Base-by-base conservation (phyloP, 108 stramenopile species). In the Nitzschia palea region DNA sequence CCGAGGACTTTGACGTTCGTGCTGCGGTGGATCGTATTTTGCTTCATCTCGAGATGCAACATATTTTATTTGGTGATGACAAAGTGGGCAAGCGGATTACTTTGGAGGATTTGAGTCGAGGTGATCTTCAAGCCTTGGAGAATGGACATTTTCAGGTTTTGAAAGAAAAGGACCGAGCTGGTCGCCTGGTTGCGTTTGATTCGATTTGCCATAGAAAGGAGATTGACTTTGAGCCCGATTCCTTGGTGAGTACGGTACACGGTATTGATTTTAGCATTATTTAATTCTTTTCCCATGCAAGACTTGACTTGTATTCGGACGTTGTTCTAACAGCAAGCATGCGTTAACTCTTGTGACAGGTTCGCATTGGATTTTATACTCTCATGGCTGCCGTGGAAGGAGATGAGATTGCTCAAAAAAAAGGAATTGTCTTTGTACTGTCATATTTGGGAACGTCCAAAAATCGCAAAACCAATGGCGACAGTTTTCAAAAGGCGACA, bases 151-250 rank as follows among this genome's bases (percentile, higher is more conserved):
- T 57, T 32, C 67, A 68, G 34, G 29, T 56, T 1, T 27, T 57
- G 18, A 25, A 55, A 18, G 26, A 35, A 23, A 44, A 28, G 8
- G 67, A 68, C 44, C 25, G 55, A 28, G n/a, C 55, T 1, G 67
- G 67, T 17, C 67, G 67, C 12, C 28, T 28, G 44, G 35, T 68
- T 9, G 20, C 44, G n/a, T 45, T 57, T 55, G 20, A 35, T 48
- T 48, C 42, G 1, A 9, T 32, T 17, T 17, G 15, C 12, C 55
- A 56, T 32, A n/a, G 55, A 12, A 40, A 40, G n/a, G n/a, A n/a
- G n/a, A n/a, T n/a, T 32, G 17, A n/a, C 33, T n/a, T 18, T 6
- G 55, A 29, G 30, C n/a, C 12, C 33, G 12, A 18, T 27, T 2
- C 3, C 2, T 15, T 43, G 4, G 59, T 26, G 4, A 43, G 59